phyloP scores from a whole-genome alignment of 2,329 filamentous ascomycete species.

The Neonectria neomacrospora region DNA sequence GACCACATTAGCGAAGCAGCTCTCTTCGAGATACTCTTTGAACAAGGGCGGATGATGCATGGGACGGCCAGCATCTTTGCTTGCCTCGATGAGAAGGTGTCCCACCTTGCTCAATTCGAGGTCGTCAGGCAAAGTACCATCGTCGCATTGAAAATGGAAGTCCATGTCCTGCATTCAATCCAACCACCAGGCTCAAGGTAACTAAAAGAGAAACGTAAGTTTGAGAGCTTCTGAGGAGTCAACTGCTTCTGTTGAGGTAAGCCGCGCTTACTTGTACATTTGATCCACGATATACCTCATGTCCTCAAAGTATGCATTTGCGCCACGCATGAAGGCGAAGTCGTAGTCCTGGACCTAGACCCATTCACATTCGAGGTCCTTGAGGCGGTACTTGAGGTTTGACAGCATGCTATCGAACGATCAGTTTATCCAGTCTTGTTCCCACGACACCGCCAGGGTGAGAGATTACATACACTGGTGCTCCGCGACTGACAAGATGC shows the following conservation, averaged over 20 bases:
- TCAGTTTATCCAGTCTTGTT: not conserved
- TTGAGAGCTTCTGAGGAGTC: not conserved
- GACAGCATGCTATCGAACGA: not conserved
- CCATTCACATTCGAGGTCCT: no score
- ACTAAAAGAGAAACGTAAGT: not conserved
- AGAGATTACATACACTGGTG: no score
- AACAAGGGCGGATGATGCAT: not conserved
- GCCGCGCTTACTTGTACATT: not conserved
- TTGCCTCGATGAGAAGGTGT: conserved; percentile 2
- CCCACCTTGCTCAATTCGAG: not conserved
- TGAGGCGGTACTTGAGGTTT: not conserved
- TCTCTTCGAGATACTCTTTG: conserved; percentile 2
- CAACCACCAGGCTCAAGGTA: conserved; percentile 15
- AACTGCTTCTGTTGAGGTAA: not conserved
- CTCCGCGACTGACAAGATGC: not conserved
- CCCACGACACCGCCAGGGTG: no score
- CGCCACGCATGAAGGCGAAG: no score
- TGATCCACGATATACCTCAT: no score
- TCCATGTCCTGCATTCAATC: conserved; percentile 21
- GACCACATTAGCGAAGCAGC: conserved; percentile 8
- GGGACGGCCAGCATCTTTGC: not conserved
- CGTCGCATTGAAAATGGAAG: conserved; percentile 11
- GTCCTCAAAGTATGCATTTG: no score
- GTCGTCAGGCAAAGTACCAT: not conserved
- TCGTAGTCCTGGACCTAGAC: no score